Evolutionary conservation across 179 eudicot genomes (phyloP).

Genomic region (Beta corolliflora): DNA sequence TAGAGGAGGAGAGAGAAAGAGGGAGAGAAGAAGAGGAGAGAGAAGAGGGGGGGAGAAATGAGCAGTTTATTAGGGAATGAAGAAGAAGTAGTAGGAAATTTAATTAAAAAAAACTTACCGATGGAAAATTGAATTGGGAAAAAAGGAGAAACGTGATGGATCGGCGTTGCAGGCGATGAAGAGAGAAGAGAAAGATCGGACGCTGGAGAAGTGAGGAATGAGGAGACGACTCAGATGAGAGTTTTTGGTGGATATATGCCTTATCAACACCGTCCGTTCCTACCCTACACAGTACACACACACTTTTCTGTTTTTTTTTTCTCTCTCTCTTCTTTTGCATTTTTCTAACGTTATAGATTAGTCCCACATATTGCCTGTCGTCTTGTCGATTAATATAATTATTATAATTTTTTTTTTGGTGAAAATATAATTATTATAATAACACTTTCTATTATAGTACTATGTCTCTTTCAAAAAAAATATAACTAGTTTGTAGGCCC

Average conservation of each 20-base stretch:
- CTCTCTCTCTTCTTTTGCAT: too few relatives aligned
- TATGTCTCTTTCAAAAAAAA: too few relatives aligned
- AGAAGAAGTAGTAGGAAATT: not conserved
- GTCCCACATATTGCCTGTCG: too few relatives aligned
- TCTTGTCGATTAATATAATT: too few relatives aligned
- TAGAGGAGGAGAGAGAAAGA: slow-evolving; percentile 2
- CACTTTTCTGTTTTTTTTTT: too few relatives aligned
- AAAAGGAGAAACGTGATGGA: slow-evolving; percentile 30
- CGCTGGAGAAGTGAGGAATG: slow-evolving; percentile 52
- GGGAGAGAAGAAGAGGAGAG: not conserved
- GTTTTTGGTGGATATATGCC: not conserved
- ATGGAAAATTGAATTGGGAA: slow-evolving; percentile 7
- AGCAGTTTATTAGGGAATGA: not conserved
- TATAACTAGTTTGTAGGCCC: too few relatives aligned
- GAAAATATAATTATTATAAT: too few relatives aligned
- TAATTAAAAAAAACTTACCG: slow-evolving; percentile 22
- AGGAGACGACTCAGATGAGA: slow-evolving; percentile 58
- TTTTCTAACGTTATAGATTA: too few relatives aligned
- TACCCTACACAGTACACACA: too few relatives aligned
- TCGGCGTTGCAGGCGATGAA: slow-evolving; percentile 33
- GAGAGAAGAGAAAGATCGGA: slow-evolving; percentile 47
- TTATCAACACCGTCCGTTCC: slow-evolving; percentile 17
- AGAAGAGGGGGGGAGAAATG: not conserved
- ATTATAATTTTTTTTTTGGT: too few relatives aligned
- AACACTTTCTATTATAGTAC: too few relatives aligned